phyloP scores from a whole-genome alignment of 2,329 filamentous ascomycete species.

The Cercospora citrullina region DNA sequence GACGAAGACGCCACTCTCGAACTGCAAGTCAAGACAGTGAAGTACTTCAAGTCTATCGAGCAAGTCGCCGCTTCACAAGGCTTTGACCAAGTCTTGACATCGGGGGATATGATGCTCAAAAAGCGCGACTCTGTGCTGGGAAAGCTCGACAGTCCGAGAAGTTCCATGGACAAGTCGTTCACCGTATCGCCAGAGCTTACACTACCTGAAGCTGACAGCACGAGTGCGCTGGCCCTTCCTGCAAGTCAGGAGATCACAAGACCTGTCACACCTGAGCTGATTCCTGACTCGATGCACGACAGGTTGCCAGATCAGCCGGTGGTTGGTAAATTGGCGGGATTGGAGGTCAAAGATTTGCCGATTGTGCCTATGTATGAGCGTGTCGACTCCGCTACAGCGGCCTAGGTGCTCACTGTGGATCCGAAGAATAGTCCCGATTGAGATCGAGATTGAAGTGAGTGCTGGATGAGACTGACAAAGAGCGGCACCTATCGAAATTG shows the following conservation, averaged over 20 bases:
- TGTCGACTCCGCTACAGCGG: constrained; percentile 31
- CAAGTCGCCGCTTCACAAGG: constrained; percentile 48
- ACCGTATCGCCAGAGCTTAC: constrained; percentile 32
- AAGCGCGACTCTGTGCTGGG: constrained; percentile 41
- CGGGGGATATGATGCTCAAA: constrained; percentile 33
- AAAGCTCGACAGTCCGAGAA: constrained; percentile 38
- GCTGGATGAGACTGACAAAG: not conserved
- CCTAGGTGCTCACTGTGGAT: constrained; percentile 14
- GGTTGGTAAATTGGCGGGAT: constrained; percentile 25
- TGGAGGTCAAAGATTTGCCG: constrained; percentile 37
- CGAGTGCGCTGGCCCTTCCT: constrained; percentile 2
- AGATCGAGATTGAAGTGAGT: not conserved
- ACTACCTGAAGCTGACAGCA: constrained; percentile 30
- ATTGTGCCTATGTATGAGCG: constrained; percentile 38
- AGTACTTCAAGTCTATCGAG: constrained; percentile 55
- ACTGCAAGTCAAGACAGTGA: constrained; percentile 48
- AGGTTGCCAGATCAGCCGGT: constrained; percentile 25
- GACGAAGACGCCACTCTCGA: constrained; percentile 68
- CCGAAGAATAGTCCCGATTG: not conserved
- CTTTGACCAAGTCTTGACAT: constrained; percentile 47
- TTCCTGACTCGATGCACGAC: constrained; percentile 41
- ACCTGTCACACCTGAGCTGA: constrained; percentile 38
- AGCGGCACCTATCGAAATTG: not conserved
- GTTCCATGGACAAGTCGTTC: constrained; percentile 29
- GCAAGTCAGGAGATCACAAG: constrained; percentile 27